Evolutionary conservation across 2,329 filamentous ascomycete genomes (phyloP).

Genomic region (Arthrobotrys conoides): DNA sequence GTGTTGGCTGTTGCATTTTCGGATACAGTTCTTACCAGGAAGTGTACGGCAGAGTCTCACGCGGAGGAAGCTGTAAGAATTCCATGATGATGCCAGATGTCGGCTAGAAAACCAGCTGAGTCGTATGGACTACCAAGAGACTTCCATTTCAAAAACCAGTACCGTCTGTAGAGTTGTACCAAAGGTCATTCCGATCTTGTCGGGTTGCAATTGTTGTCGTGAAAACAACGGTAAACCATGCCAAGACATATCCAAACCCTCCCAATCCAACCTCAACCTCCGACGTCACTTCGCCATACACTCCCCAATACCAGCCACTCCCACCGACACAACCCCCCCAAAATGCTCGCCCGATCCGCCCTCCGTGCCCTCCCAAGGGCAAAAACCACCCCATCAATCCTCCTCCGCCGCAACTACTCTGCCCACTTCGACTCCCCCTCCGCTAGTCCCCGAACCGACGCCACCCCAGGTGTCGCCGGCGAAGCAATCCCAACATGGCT

Average conservation of each 20-base stretch:
- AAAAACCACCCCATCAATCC: constrained; percentile 28
- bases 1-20: constrained; percentile 55
- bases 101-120: background rate
- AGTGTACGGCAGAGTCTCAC: constrained; percentile 53
- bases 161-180: background rate
- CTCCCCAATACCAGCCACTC: background rate
- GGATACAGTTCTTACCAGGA: constrained; percentile 45
- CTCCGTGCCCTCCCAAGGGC: constrained; percentile 49
- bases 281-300: constrained; percentile 17
- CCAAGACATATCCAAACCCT: constrained; percentile 28
- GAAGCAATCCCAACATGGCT: constrained; percentile 53
- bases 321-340: constrained; percentile 4
- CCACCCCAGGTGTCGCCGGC: constrained; percentile 21
- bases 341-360: constrained; percentile 50
- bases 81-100: constrained; percentile 21
- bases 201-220: background rate
- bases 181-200: background rate
- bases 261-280: constrained; percentile 29
- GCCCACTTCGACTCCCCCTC: constrained; percentile 51
- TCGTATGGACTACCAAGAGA: background rate
- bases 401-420: constrained; percentile 43
- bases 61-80: constrained; percentile 52
- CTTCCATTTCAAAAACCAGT: background rate
- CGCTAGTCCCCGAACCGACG: constrained; percentile 23
- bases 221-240: constrained; percentile 6